Evolutionary conservation across 305 asterid species (phyloP).

Genomic region (Fraxinus xanthoxyloides): DNA sequence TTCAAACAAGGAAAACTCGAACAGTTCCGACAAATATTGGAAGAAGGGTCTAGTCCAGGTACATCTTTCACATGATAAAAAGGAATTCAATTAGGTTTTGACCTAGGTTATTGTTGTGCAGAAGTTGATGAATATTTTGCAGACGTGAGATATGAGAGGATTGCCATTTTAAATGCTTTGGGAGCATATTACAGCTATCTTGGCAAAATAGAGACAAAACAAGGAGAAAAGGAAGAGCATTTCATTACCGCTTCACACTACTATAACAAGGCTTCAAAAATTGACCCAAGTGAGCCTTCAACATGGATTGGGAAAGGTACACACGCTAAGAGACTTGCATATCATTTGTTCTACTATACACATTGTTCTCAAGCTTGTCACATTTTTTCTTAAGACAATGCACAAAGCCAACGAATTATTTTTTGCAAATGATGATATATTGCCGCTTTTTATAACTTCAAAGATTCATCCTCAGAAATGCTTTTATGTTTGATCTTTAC

Average conservation of each 20-base stretch:
- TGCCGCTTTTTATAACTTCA: neutral
- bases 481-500: neutral
- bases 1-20: constrained; percentile 92
- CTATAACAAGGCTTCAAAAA: constrained; percentile 93
- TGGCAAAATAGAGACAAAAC: constrained; percentile 77
- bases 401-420: neutral
- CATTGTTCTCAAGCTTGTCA: neutral
- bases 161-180: constrained; percentile 87
- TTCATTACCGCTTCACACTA: constrained; percentile 83
- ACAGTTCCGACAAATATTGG: constrained; percentile 86
- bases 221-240: constrained; percentile 86
- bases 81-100: constrained; percentile 5
- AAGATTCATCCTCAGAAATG: no score
- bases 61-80: constrained; percentile 17
- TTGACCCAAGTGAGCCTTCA: constrained; percentile 94
- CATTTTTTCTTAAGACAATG: neutral
- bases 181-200: constrained; percentile 94
- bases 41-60: constrained; percentile 99
- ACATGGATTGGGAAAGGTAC: constrained; percentile 99
- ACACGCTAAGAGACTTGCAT: constrained; percentile 4
- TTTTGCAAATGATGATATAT: neutral
- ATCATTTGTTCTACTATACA: neutral
- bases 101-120: constrained; percentile 38
- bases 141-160: constrained; percentile 91
- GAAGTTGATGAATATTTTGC: constrained; percentile 98